phyloP scores from a whole-genome alignment of 306 rosid species.

The Benincasa hispida region DNA sequence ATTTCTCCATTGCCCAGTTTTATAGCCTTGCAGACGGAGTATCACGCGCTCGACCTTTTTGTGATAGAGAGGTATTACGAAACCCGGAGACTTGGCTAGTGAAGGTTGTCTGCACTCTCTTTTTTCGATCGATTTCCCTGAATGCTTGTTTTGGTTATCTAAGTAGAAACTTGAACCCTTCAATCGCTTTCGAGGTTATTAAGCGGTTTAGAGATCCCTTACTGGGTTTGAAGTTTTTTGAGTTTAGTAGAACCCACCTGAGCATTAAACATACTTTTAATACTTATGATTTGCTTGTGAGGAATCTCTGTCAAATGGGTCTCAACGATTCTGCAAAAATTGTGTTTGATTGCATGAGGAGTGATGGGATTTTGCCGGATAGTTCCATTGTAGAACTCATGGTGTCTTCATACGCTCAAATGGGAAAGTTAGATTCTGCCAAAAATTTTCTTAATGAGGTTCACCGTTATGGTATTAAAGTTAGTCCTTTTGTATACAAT shows the following conservation, averaged over 20 bases:
- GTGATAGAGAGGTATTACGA: conserved; percentile 27
- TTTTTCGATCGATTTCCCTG: conserved; percentile 34
- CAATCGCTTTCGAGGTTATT: conserved; percentile 55
- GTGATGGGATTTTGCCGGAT: conserved; percentile 52
- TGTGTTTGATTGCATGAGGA: conserved; percentile 54
- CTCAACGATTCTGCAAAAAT: conserved; percentile 44
- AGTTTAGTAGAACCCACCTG: conserved; percentile 38
- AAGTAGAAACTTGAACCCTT: conserved; percentile 38
- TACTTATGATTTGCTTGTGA: conserved; percentile 53
- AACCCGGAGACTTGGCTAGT: conserved; percentile 62
- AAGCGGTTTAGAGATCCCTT: conserved; percentile 42
- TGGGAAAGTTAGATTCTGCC: conserved; percentile 36
- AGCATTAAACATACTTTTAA: conserved; percentile 29
- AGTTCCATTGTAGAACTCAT: conserved; percentile 38
- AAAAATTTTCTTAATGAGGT: conserved; percentile 41
- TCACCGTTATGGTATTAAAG: conserved; percentile 20
- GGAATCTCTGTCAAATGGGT: conserved; percentile 60
- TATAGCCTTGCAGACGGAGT: conserved; percentile 26
- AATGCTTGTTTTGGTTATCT: conserved; percentile 38
- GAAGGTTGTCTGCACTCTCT: conserved; percentile 58
- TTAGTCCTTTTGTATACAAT: conserved; percentile 44
- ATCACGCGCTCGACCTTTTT: conserved; percentile 17
- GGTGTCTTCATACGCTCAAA: conserved; percentile 50
- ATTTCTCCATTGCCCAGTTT: conserved; percentile 32
- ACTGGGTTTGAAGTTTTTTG: conserved; percentile 53